Conservation (phyloP, 305 asterid genomes). For the Fraxinus paxiana region DNA sequence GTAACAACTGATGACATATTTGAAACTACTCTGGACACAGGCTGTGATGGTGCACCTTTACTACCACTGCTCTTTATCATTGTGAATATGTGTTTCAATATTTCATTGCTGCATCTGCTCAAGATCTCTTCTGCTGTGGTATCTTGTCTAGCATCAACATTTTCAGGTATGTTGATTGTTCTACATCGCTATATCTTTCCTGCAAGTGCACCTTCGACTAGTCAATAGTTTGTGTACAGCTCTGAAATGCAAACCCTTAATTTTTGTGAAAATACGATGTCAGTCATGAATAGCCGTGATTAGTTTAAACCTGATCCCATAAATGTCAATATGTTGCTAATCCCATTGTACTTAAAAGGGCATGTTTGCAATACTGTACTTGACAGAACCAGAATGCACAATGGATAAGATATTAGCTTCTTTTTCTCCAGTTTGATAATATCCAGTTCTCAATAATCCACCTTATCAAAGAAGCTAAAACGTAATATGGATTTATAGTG, state of each 20-base stretch:
- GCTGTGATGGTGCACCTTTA: conserved; percentile 87
- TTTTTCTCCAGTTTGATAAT: neutral
- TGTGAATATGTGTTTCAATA: conserved; percentile 83
- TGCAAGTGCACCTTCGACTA: conserved; percentile 5
- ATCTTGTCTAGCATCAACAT: conserved; percentile 67
- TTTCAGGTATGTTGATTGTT: conserved; percentile 62
- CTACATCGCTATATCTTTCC: neutral
- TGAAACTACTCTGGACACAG: conserved; percentile 36
- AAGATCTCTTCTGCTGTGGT: conserved; percentile 76
- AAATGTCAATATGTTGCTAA: neutral
- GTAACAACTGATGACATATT: conserved; percentile 7
- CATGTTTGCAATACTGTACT: neutral
- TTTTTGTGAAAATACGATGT: neutral
- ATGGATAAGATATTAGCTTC: neutral
- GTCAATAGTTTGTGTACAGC: neutral
- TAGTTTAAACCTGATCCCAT: neutral
- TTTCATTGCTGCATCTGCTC: conserved; percentile 82
- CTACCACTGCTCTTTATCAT: conserved; percentile 70
- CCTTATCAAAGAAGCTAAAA: neutral
- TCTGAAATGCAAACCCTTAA: neutral
- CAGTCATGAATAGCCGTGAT: neutral
- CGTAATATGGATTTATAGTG: neutral
- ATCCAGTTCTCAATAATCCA: neutral
- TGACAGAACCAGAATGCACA: neutral
- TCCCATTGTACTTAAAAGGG: neutral